Conservation (phyloP, 805 yeast species). For the Hanseniaspora pseudoguilliermondii region DNA sequence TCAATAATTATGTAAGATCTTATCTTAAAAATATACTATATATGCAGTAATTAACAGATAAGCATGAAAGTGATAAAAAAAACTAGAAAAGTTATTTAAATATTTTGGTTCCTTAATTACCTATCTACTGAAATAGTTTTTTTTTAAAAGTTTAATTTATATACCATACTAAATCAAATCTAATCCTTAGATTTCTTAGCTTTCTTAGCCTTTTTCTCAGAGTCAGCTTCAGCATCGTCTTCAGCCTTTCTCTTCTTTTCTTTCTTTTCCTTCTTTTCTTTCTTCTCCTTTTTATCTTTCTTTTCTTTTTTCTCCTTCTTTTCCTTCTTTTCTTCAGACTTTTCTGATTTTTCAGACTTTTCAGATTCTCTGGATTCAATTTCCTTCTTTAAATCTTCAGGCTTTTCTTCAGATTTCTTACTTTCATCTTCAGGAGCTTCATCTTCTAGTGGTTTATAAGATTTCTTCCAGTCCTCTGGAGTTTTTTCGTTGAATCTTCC, state of each 20-base stretch:
- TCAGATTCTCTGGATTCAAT: conserved; percentile 34
- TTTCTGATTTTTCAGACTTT: conserved; percentile 39
- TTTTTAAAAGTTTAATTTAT: neutral
- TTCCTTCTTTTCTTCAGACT: conserved; percentile 43
- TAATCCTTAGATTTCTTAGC: conserved; percentile 29
- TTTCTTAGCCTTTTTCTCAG: conserved; percentile 31
- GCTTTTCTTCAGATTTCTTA: conserved; percentile 25
- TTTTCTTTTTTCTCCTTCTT: conserved; percentile 52
- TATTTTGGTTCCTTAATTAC: neutral
- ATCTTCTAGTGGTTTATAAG: conserved; percentile 56
- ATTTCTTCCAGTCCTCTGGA: conserved; percentile 82
- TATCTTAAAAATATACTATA: no score
- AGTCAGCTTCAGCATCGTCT: conserved; percentile 25
- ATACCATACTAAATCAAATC: neutral
- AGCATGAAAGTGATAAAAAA: no score
- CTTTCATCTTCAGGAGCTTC: conserved; percentile 33
- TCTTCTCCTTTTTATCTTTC: conserved; percentile 42
- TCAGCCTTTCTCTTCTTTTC: conserved; percentile 29
- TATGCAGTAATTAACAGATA: no score
- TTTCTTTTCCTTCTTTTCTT: conserved; percentile 42
- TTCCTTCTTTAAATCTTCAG: conserved; percentile 25
- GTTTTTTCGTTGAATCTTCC: conserved; percentile 91
- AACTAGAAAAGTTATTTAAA: no score
- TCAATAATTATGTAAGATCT: no score
- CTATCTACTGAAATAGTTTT: neutral